Evolutionary conservation across 2,329 filamentous ascomycete genomes (phyloP).

Genomic region (Phaeosphaeria sp.): DNA sequence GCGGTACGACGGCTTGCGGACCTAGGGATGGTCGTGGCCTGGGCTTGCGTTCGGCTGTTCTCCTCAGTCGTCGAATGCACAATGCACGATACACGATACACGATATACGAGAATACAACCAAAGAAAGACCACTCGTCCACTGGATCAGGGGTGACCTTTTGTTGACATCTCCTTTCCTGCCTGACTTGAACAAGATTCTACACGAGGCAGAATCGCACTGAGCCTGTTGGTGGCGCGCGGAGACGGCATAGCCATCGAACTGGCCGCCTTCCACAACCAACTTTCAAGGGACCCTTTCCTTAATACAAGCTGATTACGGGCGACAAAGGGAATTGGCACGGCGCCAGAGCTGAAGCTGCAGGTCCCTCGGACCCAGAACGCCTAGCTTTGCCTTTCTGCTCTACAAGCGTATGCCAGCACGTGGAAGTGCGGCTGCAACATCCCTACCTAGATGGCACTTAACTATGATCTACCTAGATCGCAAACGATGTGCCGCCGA

Average conservation of each 20-base stretch:
- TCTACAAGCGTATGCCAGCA: conserved; percentile 8
- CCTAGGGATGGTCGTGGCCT: neutral
- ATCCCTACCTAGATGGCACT: neutral
- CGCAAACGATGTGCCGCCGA: conserved; percentile 10
- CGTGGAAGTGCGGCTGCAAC: conserved; percentile 18
- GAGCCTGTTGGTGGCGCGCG: conserved; percentile 7
- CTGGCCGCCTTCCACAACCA: neutral
- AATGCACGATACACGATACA: neutral
- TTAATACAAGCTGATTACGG: neutral
- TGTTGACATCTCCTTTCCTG: neutral
- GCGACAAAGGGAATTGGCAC: neutral
- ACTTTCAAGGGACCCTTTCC: neutral
- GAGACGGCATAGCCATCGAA: neutral
- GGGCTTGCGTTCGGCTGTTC: neutral
- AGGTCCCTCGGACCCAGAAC: conserved; percentile 1
- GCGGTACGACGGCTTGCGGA: conserved; percentile 5
- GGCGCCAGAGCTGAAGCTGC: neutral
- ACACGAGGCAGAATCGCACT: neutral
- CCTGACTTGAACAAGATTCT: conserved; percentile 1
- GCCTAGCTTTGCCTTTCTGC: conserved; percentile 4
- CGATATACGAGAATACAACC: no score
- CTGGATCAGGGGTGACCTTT: neutral
- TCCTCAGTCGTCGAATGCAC: neutral
- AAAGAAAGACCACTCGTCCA: neutral
- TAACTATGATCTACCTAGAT: conserved; percentile 20